Evolutionary conservation across 2,329 filamentous ascomycete genomes (phyloP).

Genomic region (Fusarium torulosum): DNA sequence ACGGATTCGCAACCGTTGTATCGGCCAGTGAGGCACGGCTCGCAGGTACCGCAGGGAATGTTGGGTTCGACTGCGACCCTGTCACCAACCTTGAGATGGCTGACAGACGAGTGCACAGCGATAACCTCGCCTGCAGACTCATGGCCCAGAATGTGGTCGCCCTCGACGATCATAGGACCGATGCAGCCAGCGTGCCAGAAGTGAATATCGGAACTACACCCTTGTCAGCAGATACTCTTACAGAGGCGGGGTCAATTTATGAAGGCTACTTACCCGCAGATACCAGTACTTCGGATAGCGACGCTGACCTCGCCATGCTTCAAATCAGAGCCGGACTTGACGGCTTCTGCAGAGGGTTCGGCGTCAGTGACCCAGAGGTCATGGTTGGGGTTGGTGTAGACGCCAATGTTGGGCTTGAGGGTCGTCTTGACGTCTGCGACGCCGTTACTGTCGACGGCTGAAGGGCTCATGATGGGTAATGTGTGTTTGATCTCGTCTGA

Average conservation of each 20-base stretch:
- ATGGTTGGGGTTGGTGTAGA: constrained; percentile 94
- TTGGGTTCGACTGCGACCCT: constrained; percentile 95
- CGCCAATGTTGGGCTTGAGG: constrained; percentile 88
- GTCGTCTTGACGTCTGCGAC: constrained; percentile 45
- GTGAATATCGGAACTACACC: constrained; percentile 85
- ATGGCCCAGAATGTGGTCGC: constrained; percentile 92
- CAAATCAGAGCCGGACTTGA: constrained; percentile 75
- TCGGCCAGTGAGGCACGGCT: constrained; percentile 89
- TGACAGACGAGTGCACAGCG: constrained; percentile 85
- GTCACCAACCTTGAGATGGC: constrained; percentile 82
- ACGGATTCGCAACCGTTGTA: constrained; percentile 96
- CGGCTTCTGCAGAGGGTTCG: constrained; percentile 79
- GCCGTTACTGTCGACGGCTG: constrained; percentile 49
- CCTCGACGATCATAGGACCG: constrained; percentile 92
- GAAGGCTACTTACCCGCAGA: constrained; percentile 78
- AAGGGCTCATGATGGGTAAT: constrained; percentile 52
- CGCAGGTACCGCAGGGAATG: constrained; percentile 90
- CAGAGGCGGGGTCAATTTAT: constrained; percentile 9
- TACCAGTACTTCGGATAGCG: constrained; percentile 92
- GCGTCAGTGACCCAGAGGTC: constrained; percentile 90
- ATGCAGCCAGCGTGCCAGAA: constrained; percentile 98
- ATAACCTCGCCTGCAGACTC: constrained; percentile 90
- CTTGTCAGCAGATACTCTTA: constrained; percentile 28
- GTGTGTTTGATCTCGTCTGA: constrained; percentile 24
- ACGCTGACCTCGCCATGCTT: constrained; percentile 88